These are phyloP conservation scores for Pichia sp. DNA, from an alignment of 1,139 yeast species.

Conservation along the genomic window DNA sequence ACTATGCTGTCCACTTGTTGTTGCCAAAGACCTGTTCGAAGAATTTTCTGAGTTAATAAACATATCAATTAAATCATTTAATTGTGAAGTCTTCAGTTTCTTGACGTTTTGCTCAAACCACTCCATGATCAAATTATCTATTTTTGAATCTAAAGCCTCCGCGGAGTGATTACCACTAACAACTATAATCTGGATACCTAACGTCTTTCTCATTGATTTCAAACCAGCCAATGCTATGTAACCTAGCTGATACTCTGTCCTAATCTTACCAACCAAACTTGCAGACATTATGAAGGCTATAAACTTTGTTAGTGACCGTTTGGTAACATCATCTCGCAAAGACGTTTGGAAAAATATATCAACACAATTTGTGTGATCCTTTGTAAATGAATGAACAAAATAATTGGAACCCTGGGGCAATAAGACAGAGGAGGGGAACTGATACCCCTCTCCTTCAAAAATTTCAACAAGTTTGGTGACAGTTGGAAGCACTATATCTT, in stretches of 20 bases:
- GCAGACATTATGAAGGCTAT: conserved; percentile 42
- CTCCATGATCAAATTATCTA: conserved; percentile 43
- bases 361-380: conserved; percentile 48
- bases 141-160: conserved; percentile 36
- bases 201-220: conserved; percentile 44
- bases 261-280: conserved; percentile 41
- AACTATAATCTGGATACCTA: conserved; percentile 54
- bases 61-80: conserved; percentile 32
- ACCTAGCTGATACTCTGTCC: conserved; percentile 54
- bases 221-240: conserved; percentile 53
- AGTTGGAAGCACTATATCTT: conserved; percentile 15
- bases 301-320: conserved; percentile 40
- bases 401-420: conserved; percentile 37
- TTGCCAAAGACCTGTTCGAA: conserved; percentile 22
- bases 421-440: conserved; percentile 34
- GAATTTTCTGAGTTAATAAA: conserved; percentile 33
- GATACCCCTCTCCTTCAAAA: conserved; percentile 16
- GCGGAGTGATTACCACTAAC: conserved; percentile 44
- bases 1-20: conserved; percentile 36
- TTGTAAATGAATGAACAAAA: conserved; percentile 32
- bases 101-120: conserved; percentile 34
- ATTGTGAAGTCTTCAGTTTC: conserved; percentile 30
- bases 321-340: conserved; percentile 32
- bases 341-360: conserved; percentile 56
- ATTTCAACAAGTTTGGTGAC: conserved; percentile 13